Evolutionary conservation across 2,329 filamentous ascomycete genomes (phyloP).

Genomic region (Achaetomium macrosporum): DNA sequence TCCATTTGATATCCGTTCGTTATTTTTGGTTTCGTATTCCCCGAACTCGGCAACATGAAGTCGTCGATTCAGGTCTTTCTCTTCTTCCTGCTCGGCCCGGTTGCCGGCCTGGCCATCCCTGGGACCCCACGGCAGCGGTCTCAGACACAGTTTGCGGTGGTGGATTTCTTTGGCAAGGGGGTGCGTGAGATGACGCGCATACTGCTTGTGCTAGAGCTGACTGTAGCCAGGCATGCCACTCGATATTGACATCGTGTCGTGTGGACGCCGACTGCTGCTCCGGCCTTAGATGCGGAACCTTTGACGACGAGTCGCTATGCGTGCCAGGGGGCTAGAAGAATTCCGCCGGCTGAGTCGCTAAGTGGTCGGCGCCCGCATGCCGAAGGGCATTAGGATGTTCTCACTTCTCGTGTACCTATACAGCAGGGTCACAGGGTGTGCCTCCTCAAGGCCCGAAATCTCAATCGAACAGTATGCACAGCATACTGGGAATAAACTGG

Average conservation of each 20-base stretch:
- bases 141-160: background rate
- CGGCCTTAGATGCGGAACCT: constrained; percentile 12
- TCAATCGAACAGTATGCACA: too few relatives aligned
- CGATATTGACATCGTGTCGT: constrained; percentile 17
- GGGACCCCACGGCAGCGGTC: background rate
- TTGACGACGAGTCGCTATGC: constrained; percentile 18
- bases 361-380: background rate
- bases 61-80: constrained; percentile 9
- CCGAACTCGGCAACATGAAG: constrained; percentile 2
- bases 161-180: constrained; percentile 4
- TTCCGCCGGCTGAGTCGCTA: too few relatives aligned
- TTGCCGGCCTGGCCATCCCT: constrained; percentile 14
- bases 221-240: constrained; percentile 13
- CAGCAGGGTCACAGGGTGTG: too few relatives aligned
- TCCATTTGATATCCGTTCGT: background rate
- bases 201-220: background rate
- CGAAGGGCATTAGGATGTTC: too few relatives aligned
- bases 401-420: too few relatives aligned
- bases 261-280: constrained; percentile 16
- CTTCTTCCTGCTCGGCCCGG: constrained; percentile 14
- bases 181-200: background rate
- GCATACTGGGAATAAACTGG: too few relatives aligned
- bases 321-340: constrained; percentile 10
- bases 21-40: background rate
- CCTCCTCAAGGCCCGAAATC: too few relatives aligned